A percentile compares a stretch with the other conserved stretches of the same genome.
Evolutionary conservation across 1,284 basidiomycete species (phyloP).

Genomic region (Leccinum insolens): DNA sequence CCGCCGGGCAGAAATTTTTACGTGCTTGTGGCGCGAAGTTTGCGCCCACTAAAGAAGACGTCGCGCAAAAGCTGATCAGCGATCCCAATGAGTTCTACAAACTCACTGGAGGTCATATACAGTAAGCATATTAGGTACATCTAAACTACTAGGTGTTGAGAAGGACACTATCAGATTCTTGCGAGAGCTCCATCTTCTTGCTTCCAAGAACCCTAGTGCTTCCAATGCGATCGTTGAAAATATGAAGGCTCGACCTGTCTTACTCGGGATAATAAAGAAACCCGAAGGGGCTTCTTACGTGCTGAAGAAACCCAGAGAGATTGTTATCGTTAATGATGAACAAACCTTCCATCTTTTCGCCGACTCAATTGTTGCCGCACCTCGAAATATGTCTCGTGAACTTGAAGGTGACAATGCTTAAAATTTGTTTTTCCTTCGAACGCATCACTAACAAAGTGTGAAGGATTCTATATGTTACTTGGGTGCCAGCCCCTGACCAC

Average conservation of each 20-base stretch:
- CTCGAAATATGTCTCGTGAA: slow-evolving; percentile 8
- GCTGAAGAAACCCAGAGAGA: slow-evolving; percentile 3
- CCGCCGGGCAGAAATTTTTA: slow-evolving; percentile 74
- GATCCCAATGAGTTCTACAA: slow-evolving; percentile 1
- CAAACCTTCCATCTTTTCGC: slow-evolving; percentile 6
- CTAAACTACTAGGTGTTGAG: not conserved
- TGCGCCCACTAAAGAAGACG: slow-evolving; percentile 83
- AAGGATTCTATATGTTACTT: not conserved
- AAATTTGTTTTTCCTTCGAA: not conserved
- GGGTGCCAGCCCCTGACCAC: no score
- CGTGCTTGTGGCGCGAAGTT: slow-evolving; percentile 47
- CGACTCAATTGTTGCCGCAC: slow-evolving; percentile 9
- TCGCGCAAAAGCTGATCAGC: slow-evolving; percentile 48
- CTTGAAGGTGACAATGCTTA: slow-evolving; percentile 7
- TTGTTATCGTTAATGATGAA: slow-evolving; percentile 13
- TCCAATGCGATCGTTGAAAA: slow-evolving; percentile 2
- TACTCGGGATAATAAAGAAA: slow-evolving; percentile 1
- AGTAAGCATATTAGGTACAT: not conserved
- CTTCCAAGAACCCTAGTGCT: not conserved
- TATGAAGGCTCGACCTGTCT: not conserved
- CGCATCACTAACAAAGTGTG: not conserved
- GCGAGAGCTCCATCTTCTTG: not conserved
- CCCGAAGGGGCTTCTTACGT: not conserved
- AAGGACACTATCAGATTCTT: slow-evolving; percentile 3
- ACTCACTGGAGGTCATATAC: not conserved